Percentiles rank a stretch among this genome's conserved stretches.
These are phyloP conservation scores for Lodderomyces beijingensis DNA, from an alignment of 1,139 yeast species.

Conservation along the genomic window DNA sequence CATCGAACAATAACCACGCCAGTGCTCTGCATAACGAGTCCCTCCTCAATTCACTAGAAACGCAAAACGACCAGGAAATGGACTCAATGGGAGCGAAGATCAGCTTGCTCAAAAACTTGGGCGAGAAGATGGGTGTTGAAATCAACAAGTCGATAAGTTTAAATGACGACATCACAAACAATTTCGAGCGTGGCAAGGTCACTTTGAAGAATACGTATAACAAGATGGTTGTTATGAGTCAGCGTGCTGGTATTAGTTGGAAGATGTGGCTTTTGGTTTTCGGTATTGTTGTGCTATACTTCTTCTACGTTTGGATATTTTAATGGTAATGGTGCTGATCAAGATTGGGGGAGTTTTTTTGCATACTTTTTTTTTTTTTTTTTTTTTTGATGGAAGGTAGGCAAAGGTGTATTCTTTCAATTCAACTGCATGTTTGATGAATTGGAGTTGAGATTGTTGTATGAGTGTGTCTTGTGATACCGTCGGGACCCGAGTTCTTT, in stretches of 20 bases:
- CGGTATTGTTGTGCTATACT: constrained; percentile 55
- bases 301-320: constrained; percentile 79
- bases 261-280: constrained; percentile 74
- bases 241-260: constrained; percentile 76
- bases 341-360: too few species aligned
- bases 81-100: constrained; percentile 69
- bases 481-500: too few species aligned
- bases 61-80: constrained; percentile 79
- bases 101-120: constrained; percentile 63
- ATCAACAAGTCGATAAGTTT: constrained; percentile 69
- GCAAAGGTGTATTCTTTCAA: too few species aligned
- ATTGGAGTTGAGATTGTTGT: too few species aligned
- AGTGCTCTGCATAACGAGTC: constrained; percentile 50
- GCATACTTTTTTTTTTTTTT: too few species aligned
- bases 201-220: constrained; percentile 63
- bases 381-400: too few species aligned
- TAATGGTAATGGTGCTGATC: too few species aligned
- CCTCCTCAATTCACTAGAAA: constrained; percentile 66
- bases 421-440: too few species aligned
- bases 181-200: constrained; percentile 39
- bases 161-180: constrained; percentile 51
- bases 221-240: constrained; percentile 78
- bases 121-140: constrained; percentile 78
- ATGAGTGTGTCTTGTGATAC: too few species aligned
- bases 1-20: constrained; percentile 8